Evolutionary conservation across 148 eudicot genomes (phyloP).

Genomic region (Cornus suecica): DNA sequence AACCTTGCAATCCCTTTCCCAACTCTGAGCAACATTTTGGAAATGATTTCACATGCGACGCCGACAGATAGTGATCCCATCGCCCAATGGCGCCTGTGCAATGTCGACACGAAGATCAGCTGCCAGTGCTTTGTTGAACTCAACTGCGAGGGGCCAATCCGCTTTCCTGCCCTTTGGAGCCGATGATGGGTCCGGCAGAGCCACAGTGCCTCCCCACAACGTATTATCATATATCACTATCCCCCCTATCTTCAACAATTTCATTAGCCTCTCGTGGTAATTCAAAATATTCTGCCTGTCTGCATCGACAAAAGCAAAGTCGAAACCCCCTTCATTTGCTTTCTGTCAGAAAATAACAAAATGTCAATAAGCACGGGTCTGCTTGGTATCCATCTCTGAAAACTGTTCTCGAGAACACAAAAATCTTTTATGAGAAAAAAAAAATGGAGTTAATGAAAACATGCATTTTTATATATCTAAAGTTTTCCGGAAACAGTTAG

Average conservation of each 20-base stretch:
- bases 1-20: too few relatives aligned
- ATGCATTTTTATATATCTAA: too few relatives aligned
- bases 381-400: too few relatives aligned
- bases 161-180: neutral
- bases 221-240: constrained; percentile 52
- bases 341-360: neutral
- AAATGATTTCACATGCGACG: neutral
- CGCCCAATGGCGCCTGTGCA: constrained; percentile 17
- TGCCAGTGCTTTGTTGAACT: constrained; percentile 20
- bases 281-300: constrained; percentile 46
- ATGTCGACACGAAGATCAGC: constrained; percentile 21
- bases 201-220: constrained; percentile 30
- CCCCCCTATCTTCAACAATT: constrained; percentile 47
- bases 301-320: constrained; percentile 62
- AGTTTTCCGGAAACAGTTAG: too few relatives aligned
- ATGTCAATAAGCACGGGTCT: too few relatives aligned
- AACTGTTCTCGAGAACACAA: too few relatives aligned
- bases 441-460: too few relatives aligned
- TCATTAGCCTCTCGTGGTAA: constrained; percentile 50
- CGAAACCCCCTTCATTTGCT: constrained; percentile 30
- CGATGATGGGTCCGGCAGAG: neutral
- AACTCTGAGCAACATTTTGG: neutral
- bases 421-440: too few relatives aligned
- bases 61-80: constrained; percentile 29
- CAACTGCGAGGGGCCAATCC: constrained; percentile 10